Evolutionary conservation across 2,329 filamentous ascomycete genomes (phyloP).

Genomic region (Colletotrichum chlorophyti): DNA sequence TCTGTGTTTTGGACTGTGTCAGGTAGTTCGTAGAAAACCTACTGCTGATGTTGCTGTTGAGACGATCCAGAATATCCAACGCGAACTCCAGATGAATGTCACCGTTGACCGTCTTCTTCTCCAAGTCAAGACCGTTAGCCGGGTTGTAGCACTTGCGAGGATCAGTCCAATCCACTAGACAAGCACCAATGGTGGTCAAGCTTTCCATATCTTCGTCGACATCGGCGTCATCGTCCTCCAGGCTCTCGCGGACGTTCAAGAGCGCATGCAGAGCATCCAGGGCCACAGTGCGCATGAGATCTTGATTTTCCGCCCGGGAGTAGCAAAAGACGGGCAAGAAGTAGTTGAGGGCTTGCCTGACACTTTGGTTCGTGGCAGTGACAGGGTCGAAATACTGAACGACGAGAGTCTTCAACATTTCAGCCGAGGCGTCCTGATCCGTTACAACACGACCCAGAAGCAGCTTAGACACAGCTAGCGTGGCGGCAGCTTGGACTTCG

Average conservation of each 20-base stretch:
- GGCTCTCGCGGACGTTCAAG: constrained; percentile 72
- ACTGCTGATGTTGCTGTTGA: constrained; percentile 73
- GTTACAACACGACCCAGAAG: constrained; percentile 81
- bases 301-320: constrained; percentile 81
- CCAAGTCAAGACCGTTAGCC: constrained; percentile 56
- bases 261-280: constrained; percentile 79
- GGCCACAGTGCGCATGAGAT: constrained; percentile 77
- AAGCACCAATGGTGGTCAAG: constrained; percentile 78
- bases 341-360: constrained; percentile 88
- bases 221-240: constrained; percentile 79
- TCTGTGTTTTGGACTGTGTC: background rate
- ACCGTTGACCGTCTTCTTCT: constrained; percentile 72
- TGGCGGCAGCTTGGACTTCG: constrained; percentile 81
- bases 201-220: constrained; percentile 81
- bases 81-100: constrained; percentile 85
- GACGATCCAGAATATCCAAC: constrained; percentile 75
- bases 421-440: constrained; percentile 69
- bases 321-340: constrained; percentile 96
- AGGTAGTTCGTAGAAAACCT: constrained; percentile 44
- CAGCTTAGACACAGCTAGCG: constrained; percentile 83
- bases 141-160: constrained; percentile 76
- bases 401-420: constrained; percentile 84
- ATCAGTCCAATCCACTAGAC: constrained; percentile 94
- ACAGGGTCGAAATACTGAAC: constrained; percentile 90
- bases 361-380: constrained; percentile 78